These are phyloP conservation scores for Flueggea neowawraea DNA, from an alignment of 441 rosid genomes.

Conservation along the genomic window DNA sequence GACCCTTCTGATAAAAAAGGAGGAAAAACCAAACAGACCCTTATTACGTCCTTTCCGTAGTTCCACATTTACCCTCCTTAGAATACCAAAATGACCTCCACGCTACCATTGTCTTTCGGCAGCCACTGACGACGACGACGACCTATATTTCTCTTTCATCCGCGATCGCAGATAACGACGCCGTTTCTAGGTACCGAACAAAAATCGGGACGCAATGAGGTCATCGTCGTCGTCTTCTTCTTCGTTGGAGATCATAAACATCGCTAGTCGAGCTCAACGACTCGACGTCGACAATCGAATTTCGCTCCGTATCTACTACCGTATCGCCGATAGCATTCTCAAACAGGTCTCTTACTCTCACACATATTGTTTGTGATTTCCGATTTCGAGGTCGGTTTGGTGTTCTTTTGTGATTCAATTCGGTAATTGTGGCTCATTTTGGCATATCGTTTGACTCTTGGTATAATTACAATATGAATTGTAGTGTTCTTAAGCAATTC, in stretches of 20 bases:
- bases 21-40: neutral
- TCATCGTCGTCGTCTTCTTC: slow-evolving; percentile 57
- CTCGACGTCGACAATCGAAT: slow-evolving; percentile 79
- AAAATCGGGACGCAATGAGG: slow-evolving; percentile 38
- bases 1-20: slow-evolving; percentile 5
- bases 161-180: neutral
- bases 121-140: slow-evolving; percentile 29
- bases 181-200: slow-evolving; percentile 12
- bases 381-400: neutral
- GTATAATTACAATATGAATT: too few relatives aligned
- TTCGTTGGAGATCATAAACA: slow-evolving; percentile 48
- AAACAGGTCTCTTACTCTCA: slow-evolving; percentile 52
- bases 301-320: slow-evolving; percentile 65
- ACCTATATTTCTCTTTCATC: slow-evolving; percentile 9
- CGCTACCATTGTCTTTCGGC: too few relatives aligned
- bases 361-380: neutral
- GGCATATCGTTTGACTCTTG: too few relatives aligned
- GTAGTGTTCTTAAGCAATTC: too few relatives aligned
- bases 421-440: too few relatives aligned
- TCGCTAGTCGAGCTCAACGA: slow-evolving; percentile 63
- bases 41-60: neutral
- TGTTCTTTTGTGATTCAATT: neutral
- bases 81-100: slow-evolving; percentile 22
- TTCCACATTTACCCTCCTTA: slow-evolving; percentile 33
- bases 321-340: slow-evolving; percentile 90